Evolutionary conservation across 495 filamentous ascomycete genomes (phyloP).

Genomic region (Penicillium ochrochloron): DNA sequence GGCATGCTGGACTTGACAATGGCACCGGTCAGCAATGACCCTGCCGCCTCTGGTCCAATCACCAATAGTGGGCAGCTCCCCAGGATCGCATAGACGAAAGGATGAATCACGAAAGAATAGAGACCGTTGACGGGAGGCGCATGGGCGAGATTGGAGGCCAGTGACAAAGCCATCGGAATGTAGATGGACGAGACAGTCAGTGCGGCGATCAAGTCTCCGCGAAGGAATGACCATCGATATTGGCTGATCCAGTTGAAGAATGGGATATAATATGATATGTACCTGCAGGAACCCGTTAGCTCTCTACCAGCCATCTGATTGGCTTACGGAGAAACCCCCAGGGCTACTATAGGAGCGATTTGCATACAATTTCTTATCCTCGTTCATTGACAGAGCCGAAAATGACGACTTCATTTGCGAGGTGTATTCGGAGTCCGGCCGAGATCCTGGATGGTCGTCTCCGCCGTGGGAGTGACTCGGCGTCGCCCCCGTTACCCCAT

Average conservation of each 20-base stretch:
- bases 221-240: slow-evolving; percentile 79
- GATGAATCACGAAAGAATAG: slow-evolving; percentile 92
- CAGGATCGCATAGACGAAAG: slow-evolving; percentile 85
- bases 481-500: slow-evolving; percentile 19
- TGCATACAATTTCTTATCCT: slow-evolving; percentile 44
- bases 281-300: slow-evolving; percentile 58
- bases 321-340: background rate
- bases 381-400: slow-evolving; percentile 34
- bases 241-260: slow-evolving; percentile 85
- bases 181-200: slow-evolving; percentile 96
- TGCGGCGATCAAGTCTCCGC: slow-evolving; percentile 84
- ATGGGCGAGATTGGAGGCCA: slow-evolving; percentile 92
- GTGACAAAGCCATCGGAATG: slow-evolving; percentile 93
- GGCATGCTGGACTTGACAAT: slow-evolving; percentile 81
- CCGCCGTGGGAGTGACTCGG: slow-evolving; percentile 18
- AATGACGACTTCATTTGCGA: slow-evolving; percentile 39
- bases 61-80: slow-evolving; percentile 92
- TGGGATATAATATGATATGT: slow-evolving; percentile 91
- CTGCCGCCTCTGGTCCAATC: slow-evolving; percentile 94
- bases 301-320: background rate
- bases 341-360: slow-evolving; percentile 1
- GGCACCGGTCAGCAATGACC: slow-evolving; percentile 84
- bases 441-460: slow-evolving; percentile 24
- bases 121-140: slow-evolving; percentile 94
- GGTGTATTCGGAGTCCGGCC: slow-evolving; percentile 39